Percentiles rank a stretch among this genome's conserved stretches.
phyloP scores from a whole-genome alignment of 768 basidiomycete genomes.

The Phanerochaete sordida region DNA sequence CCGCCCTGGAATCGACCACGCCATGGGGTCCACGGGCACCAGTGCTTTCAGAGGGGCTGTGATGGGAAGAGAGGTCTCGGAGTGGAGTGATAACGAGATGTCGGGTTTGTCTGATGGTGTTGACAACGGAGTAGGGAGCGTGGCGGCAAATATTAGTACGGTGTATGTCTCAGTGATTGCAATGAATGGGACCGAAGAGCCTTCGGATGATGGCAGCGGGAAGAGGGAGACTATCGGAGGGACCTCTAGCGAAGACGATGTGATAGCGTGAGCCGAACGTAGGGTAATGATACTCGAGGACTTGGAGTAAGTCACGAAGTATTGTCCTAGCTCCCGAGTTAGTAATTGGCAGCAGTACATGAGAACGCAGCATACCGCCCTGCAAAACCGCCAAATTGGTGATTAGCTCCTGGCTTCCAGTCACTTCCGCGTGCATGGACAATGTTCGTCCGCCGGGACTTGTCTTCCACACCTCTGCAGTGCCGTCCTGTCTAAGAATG shows the following conservation, averaged over 20 bases:
- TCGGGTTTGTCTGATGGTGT: constrained; percentile 12
- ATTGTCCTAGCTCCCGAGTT: constrained; percentile 49
- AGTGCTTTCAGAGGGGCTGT: constrained; percentile 41
- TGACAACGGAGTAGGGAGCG: constrained; percentile 19
- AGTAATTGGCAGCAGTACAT: constrained; percentile 6
- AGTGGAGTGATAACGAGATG: constrained; percentile 42
- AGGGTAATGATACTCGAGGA: constrained; percentile 46
- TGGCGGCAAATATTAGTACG: constrained; percentile 51
- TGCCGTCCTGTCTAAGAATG: constrained; percentile 52
- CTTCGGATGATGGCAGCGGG: constrained; percentile 48
- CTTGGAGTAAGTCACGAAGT: constrained; percentile 57
- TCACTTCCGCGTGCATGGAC: constrained; percentile 37
- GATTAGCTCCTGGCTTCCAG: neutral
- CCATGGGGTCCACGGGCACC: constrained; percentile 85
- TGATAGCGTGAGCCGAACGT: constrained; percentile 31
- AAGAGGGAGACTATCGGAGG: constrained; percentile 60
- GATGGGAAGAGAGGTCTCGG: constrained; percentile 52
- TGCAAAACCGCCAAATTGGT: constrained; percentile 61
- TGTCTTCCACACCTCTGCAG: constrained; percentile 64
- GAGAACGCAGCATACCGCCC: constrained; percentile 41
- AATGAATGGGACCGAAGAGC: constrained; percentile 40
- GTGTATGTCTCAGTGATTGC: constrained; percentile 61
- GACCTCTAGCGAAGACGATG: constrained; percentile 39
- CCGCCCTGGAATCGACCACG: constrained; percentile 48
- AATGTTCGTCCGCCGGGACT: constrained; percentile 42